Evolutionary conservation across 345 rosid species (phyloP).

Genomic region (Brassica juncea): DNA sequence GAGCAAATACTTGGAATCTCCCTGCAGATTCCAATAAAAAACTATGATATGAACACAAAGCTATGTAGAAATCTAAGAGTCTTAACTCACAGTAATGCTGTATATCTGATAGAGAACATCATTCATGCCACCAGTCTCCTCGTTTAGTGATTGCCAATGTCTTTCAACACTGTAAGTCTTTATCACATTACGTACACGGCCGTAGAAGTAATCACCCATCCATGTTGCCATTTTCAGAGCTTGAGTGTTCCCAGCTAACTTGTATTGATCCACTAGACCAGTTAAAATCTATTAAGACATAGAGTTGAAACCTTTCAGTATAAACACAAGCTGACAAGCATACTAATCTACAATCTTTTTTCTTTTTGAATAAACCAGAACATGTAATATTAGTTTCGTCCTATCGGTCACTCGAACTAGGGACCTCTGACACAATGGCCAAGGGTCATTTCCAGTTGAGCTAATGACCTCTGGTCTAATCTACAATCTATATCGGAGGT

Average conservation of each 20-base stretch:
- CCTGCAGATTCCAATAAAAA: conserved; percentile 47
- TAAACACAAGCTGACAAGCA: neutral
- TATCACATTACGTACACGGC: conserved; percentile 80
- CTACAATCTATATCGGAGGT: neutral
- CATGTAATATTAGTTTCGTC: no score
- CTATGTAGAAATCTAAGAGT: conserved; percentile 1
- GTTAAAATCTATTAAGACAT: conserved; percentile 65
- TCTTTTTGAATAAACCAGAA: no score
- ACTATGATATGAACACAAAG: conserved; percentile 12
- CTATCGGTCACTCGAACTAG: no score
- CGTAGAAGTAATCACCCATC: conserved; percentile 90
- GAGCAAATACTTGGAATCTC: conserved; percentile 75
- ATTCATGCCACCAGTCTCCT: conserved; percentile 98
- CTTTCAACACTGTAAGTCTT: conserved; percentile 54
- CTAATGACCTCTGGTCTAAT: no score
- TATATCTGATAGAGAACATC: conserved; percentile 83
- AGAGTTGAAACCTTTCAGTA: neutral
- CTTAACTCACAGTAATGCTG: conserved; percentile 53
- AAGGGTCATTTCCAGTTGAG: no score
- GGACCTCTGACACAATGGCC: no score
- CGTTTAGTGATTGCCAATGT: conserved; percentile 80
- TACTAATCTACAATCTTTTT: neutral
- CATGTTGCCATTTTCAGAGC: conserved; percentile 69
- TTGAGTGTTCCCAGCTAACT: conserved; percentile 57
- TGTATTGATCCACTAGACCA: conserved; percentile 85